phyloP scores from a whole-genome alignment of 2,329 filamentous ascomycete genomes.

The Apiospora phragmitis region DNA sequence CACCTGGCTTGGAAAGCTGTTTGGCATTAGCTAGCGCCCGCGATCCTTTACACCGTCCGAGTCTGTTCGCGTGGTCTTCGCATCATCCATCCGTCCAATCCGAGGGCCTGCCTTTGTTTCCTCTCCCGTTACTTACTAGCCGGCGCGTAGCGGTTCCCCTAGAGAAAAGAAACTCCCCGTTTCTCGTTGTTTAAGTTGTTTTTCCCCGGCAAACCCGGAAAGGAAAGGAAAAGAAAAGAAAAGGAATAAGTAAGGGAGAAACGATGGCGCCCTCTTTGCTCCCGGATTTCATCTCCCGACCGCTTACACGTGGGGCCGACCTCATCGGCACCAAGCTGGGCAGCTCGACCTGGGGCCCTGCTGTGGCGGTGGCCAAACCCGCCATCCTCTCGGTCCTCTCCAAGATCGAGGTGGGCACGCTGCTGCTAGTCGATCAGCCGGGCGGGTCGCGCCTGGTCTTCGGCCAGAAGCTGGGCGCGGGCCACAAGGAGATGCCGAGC shows the following conservation, averaged over 20 bases:
- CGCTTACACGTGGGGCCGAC: constrained; percentile 41
- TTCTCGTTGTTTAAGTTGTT: not conserved
- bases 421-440: constrained; percentile 49
- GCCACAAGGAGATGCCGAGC: constrained; percentile 34
- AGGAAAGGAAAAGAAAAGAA: not conserved
- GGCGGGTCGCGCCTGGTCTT: constrained; percentile 42
- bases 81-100: not conserved
- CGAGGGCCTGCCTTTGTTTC: not conserved
- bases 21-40: not conserved
- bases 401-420: constrained; percentile 47
- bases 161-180: not conserved
- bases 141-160: not conserved
- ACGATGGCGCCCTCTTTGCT: constrained; percentile 34
- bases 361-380: constrained; percentile 45
- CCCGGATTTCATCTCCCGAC: constrained; percentile 37
- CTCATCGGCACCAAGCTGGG: constrained; percentile 43
- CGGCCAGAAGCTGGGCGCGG: constrained; percentile 44
- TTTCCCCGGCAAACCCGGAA: not conserved
- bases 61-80: constrained; percentile 3
- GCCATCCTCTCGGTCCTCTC: constrained; percentile 46
- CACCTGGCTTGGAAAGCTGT: not conserved
- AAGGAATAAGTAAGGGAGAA: not conserved
- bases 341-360: constrained; percentile 48
- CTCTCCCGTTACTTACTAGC: not conserved
- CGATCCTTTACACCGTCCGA: not conserved